phyloP scores from a whole-genome alignment of 2,329 filamentous ascomycete species.

The Taxawa tesnikishii region DNA sequence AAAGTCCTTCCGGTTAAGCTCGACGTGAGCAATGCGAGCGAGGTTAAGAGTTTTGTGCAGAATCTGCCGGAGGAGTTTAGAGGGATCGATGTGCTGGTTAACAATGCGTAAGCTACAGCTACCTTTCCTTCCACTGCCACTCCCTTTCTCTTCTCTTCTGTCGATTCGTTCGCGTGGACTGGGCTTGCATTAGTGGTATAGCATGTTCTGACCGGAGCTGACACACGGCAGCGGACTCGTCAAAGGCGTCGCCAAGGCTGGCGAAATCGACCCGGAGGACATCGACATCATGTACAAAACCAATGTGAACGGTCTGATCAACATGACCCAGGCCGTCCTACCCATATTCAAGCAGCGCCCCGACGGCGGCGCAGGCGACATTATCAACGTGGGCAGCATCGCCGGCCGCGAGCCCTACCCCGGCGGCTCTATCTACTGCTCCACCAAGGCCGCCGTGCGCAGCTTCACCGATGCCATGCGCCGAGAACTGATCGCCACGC shows the following conservation, averaged over 20 bases:
- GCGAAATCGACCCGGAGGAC: conserved; percentile 70
- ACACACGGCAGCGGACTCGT: conserved; percentile 58
- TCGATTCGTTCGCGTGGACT: too few relatives aligned
- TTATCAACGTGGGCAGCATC: conserved; percentile 91
- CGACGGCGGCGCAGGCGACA: conserved; percentile 65
- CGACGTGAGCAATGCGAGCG: conserved; percentile 70
- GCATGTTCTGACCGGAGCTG: too few relatives aligned
- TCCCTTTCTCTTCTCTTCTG: too few relatives aligned
- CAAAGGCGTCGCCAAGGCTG: conserved; percentile 75
- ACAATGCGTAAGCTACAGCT: conserved; percentile 66
- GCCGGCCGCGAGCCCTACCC: conserved; percentile 80
- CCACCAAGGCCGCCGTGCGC: conserved; percentile 78
- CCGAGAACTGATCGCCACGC: conserved; percentile 68
- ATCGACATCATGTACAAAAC: conserved; percentile 81
- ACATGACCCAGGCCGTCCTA: conserved; percentile 87
- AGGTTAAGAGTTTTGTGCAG: conserved; percentile 60
- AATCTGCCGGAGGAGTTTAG: conserved; percentile 69
- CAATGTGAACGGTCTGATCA: conserved; percentile 89
- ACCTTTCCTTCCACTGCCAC: neutral
- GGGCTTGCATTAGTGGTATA: too few relatives aligned
- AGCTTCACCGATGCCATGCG: conserved; percentile 74
- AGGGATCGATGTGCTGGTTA: conserved; percentile 79
- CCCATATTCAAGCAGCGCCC: conserved; percentile 60
- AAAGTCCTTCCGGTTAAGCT: conserved; percentile 73
- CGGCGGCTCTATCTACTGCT: conserved; percentile 84